Base-by-base conservation (phyloP, 1,284 basidiomycete genomes). In the Fistulina hepatica region DNA sequence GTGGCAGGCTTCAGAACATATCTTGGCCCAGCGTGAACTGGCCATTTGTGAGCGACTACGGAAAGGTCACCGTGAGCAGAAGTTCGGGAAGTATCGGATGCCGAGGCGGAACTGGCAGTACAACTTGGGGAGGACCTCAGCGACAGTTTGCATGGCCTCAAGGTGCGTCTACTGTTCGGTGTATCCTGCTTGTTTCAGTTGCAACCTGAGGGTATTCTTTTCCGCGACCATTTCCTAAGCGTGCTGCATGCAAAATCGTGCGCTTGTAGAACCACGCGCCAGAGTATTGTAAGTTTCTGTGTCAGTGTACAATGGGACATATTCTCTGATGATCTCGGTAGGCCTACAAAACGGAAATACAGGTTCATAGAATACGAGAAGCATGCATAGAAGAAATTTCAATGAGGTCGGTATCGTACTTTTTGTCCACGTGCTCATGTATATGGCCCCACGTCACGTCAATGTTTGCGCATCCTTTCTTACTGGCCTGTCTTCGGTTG, bases 111-210 rank as follows among this genome's bases (percentile, higher is more conserved):
- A 17, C 69, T 92, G 6, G 81, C 83, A 34, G 91, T 97, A 11
- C 93, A 97, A 58, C 71, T 94, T 0, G 88, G 86, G 5, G 92
- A 97, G 48, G 91, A 97, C 52, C 60, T 97, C 26, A 82, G 76
- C 41, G 94, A 97, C 58, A 89, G 69, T 51, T 59, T 97, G 48
- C 64, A 92, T 34, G 80, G 71, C 36, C 61, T 98, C 49, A 91
- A 91, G 73, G 88, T 86, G 43, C 22, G 68, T 57, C 21, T 30
- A n/a, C n/a, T 15, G 40, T 31, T 25, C n/a, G n/a, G 12, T 15
- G 22, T 27, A 34, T 34, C 28, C 8, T 15, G 9, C 21, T 27
- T 27, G 30, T 40, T 11, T 34, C 38, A 41, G 48, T 39, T 33
- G 21, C 44, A 91, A 86, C 84, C 88, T 13, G 91, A 95, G 61